Evolutionary conservation across 371 early-diverging fungal genomes (phyloP), one percentile per base, ranked within the genome.

Genomic region (Mucor lusitanicus): DNA sequence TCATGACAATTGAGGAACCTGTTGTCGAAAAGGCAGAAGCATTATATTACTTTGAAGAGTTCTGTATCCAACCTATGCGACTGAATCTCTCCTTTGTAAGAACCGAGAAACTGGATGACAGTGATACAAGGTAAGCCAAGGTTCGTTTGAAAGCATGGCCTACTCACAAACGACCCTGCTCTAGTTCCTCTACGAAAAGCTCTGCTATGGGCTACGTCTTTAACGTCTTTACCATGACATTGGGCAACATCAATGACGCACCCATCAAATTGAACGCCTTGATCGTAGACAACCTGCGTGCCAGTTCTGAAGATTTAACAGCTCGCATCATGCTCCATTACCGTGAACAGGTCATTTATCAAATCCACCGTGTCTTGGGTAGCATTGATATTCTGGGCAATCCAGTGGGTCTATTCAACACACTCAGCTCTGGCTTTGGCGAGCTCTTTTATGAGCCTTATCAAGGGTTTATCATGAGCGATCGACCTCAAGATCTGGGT

Each of bases 361-460:
- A 96, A 75, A 75, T 95, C 11, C 92, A 95, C 79, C 91, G 89
- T 68, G 82, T 96, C 3, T 80, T 96, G 8, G 97, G 97, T 15
- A 92, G 94, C 54, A 95, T 93, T 9, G 96, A 96, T 67, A 76
- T 96, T 39, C 80, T 96, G 25, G 97, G 97, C 28, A 96, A 96
- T 66, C 97, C 97, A 0, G 94, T 96, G 8, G 95, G 95, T 0
- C 74, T 96, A 23, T 95, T 95, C 75, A 90, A 84, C 75, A 94
- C 82, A 33, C 81, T 96, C 13, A 88, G 92, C 60, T 93, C 93
- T 37, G 97, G 96, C 6, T 94, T 95, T 19, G 82, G 87, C 6
- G 95, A 95, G 66, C 82, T 96, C 35, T 95, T 96, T 72, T 96
- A 95, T 79, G 96, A 96, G 69, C 96, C 96, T 0, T 88, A 90